Conservation (phyloP, 169 alveolate genomes). For the Sarcocystis neurona region DNA sequence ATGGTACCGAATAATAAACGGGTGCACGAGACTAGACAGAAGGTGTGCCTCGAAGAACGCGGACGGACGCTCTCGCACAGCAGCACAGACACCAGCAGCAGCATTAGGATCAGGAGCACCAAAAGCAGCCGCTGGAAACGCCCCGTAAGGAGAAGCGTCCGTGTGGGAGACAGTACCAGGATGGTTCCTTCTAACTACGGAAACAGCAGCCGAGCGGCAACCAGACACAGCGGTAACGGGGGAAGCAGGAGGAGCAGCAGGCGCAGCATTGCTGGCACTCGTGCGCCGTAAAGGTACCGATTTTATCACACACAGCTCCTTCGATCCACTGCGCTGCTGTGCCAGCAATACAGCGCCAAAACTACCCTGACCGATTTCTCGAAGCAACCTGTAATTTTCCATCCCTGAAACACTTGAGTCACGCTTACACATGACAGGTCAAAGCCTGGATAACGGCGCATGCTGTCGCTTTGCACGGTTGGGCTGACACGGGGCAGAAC, state of each 20-base stretch:
- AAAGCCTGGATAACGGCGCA: too few relatives aligned
- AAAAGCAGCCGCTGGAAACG: too few relatives aligned
- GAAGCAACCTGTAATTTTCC: slow-evolving; percentile 32
- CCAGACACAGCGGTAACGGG: too few relatives aligned
- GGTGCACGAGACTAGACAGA: slow-evolving; percentile 87
- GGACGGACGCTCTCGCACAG: neutral
- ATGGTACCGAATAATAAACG: slow-evolving; percentile 87
- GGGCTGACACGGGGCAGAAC: too few relatives aligned
- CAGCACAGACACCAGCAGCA: neutral
- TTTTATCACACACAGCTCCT: neutral
- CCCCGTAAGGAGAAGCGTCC: too few relatives aligned
- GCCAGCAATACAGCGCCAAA: neutral
- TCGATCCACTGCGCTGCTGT: neutral
- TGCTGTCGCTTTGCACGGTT: too few relatives aligned
- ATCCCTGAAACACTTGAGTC: too few relatives aligned
- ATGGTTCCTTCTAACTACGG: too few relatives aligned
- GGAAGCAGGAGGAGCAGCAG: neutral
- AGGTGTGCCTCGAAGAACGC: slow-evolving; percentile 64
- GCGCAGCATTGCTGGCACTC: neutral
- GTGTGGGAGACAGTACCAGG: too few relatives aligned
- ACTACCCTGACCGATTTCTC: slow-evolving; percentile 35
- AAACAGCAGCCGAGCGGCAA: too few relatives aligned
- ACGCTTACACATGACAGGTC: too few relatives aligned
- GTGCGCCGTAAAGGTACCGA: neutral
- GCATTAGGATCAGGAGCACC: too few relatives aligned